phyloP scores from a whole-genome alignment of 768 basidiomycete species.

The Calocera cornea region DNA sequence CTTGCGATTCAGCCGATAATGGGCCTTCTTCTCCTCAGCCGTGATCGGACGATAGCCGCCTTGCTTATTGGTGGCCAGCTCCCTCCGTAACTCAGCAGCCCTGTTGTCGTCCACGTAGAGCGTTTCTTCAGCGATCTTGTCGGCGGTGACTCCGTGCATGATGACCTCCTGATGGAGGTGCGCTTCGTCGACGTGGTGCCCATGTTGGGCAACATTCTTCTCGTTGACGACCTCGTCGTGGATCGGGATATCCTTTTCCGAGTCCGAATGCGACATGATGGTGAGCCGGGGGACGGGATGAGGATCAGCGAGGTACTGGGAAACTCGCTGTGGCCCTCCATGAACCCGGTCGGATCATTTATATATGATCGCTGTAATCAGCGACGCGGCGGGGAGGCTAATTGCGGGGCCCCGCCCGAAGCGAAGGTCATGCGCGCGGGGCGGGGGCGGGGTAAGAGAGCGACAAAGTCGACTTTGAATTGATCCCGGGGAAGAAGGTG shows the following conservation, averaged over 20 bases:
- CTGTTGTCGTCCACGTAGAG: background rate
- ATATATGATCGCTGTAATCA: background rate
- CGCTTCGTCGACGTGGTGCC: background rate
- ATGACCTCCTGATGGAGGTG: background rate
- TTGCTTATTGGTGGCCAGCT: background rate
- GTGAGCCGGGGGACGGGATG: background rate
- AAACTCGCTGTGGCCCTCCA: background rate
- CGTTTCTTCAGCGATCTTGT: background rate
- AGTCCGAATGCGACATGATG: background rate
- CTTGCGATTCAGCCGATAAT: background rate
- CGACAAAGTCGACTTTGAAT: background rate
- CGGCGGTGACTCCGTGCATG: slow-evolving; percentile 1
- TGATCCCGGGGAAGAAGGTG: background rate
- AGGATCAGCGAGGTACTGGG: background rate
- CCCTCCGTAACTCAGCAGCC: background rate
- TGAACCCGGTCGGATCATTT: background rate
- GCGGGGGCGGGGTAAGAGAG: background rate
- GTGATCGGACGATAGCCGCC: slow-evolving; percentile 1
- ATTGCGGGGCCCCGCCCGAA: background rate
- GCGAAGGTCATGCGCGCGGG: background rate
- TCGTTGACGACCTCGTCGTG: background rate
- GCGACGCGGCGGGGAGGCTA: background rate
- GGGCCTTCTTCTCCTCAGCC: background rate
- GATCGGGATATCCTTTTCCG: background rate
- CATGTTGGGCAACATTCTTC: background rate